Conservation (phyloP, 345 rosid species). For the thale cress (Arabidopsis thaliana) region TAIR10.1 NC_003075.7:10092001-10092500, state of each 20-base stretch:
- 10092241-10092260: not conserved
- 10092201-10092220: not conserved
- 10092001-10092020: not conserved
- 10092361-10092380: not conserved
- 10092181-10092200: not conserved
- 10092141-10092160: slow-evolving; percentile 13
- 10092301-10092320: not conserved
- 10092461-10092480: too few relatives aligned
- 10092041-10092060: slow-evolving; percentile 13
- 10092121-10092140: slow-evolving; percentile 6
- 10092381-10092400: too few relatives aligned
- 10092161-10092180: not conserved
- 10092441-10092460: too few relatives aligned
- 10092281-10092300: not conserved
- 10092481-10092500: too few relatives aligned
- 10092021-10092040: slow-evolving; percentile 6
- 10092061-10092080: not conserved
- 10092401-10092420: too few relatives aligned
- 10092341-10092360: not conserved
- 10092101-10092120: not conserved
- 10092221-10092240: not conserved
- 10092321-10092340: too few relatives aligned
- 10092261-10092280: not conserved
- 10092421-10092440: too few relatives aligned
- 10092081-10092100: slow-evolving; percentile 7